Percentiles rank a stretch among this genome's conserved stretches.
phyloP scores from a whole-genome alignment of 2,329 filamentous ascomycete genomes.

The Aspergillus chevalieri region DNA sequence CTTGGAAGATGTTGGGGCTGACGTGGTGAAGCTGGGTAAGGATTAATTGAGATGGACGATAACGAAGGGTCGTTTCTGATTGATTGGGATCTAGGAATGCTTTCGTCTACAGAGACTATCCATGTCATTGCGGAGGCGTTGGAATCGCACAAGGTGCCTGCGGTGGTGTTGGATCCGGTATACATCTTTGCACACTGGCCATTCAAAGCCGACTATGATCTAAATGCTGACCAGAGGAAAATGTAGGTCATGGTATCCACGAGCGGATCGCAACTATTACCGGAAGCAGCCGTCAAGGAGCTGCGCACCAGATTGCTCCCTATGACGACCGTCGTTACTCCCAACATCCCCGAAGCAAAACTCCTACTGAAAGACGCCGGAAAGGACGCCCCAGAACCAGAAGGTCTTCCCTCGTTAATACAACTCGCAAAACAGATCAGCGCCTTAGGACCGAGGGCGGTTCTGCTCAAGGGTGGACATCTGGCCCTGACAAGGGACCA shows the following conservation, averaged over 20 bases:
- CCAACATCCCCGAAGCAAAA: slow-evolving; percentile 45
- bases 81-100: slow-evolving; percentile 59
- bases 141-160: slow-evolving; percentile 50
- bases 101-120: slow-evolving; percentile 67
- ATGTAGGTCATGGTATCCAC: slow-evolving; percentile 73
- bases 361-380: slow-evolving; percentile 41
- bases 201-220: background rate
- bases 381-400: slow-evolving; percentile 39
- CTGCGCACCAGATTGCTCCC: slow-evolving; percentile 38
- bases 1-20: slow-evolving; percentile 74
- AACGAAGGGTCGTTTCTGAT: background rate
- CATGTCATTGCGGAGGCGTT: slow-evolving; percentile 62
- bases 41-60: slow-evolving; percentile 1
- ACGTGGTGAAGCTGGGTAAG: slow-evolving; percentile 86
- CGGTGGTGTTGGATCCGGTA: slow-evolving; percentile 70
- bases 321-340: slow-evolving; percentile 41
- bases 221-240: slow-evolving; percentile 9
- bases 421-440: slow-evolving; percentile 61
- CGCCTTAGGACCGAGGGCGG: slow-evolving; percentile 66
- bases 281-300: slow-evolving; percentile 35
- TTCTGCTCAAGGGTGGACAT: slow-evolving; percentile 88
- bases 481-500: slow-evolving; percentile 65
- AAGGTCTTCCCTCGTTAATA: slow-evolving; percentile 61
- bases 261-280: slow-evolving; percentile 42
- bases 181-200: slow-evolving; percentile 12